These are phyloP conservation scores for Hygrophoropsis aurantiaca DNA, from an alignment of 768 basidiomycete genomes.

Conservation along the genomic window DNA sequence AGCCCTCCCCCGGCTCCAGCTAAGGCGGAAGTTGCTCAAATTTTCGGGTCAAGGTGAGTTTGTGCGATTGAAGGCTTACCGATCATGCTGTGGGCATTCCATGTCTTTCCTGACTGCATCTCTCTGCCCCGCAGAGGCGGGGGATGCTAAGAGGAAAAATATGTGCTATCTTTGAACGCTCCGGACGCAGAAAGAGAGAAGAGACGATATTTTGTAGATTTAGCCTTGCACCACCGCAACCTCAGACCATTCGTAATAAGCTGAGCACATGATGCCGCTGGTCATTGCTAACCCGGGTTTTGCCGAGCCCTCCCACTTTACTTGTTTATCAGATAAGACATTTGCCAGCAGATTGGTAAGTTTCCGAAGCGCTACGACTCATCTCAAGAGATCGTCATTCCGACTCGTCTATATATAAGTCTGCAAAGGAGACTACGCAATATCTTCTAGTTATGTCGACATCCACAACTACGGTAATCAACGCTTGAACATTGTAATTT, in stretches of 20 bases:
- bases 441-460: background rate
- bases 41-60: background rate
- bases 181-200: background rate
- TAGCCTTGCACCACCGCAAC: too few relatives aligned
- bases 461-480: constrained; percentile 42
- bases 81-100: constrained; percentile 81
- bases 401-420: background rate
- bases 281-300: constrained; percentile 1
- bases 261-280: too few relatives aligned
- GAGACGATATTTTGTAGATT: too few relatives aligned
- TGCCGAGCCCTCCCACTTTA: background rate
- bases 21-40: constrained; percentile 27
- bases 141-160: constrained; percentile 22
- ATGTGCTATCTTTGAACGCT: background rate
- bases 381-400: too few relatives aligned
- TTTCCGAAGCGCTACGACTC: too few relatives aligned
- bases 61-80: constrained; percentile 44
- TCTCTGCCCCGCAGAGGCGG: constrained; percentile 64
- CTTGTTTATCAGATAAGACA: too few relatives aligned
- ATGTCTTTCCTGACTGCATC: constrained; percentile 66
- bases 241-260: too few relatives aligned
- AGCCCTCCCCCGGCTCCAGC: constrained; percentile 96
- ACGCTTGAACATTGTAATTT: constrained; percentile 48
- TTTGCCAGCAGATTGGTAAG: too few relatives aligned
- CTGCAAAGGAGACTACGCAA: background rate